Conservation (phyloP, 2,329 filamentous ascomycete species). For the Hymenoscyphus fraxineus region DNA sequence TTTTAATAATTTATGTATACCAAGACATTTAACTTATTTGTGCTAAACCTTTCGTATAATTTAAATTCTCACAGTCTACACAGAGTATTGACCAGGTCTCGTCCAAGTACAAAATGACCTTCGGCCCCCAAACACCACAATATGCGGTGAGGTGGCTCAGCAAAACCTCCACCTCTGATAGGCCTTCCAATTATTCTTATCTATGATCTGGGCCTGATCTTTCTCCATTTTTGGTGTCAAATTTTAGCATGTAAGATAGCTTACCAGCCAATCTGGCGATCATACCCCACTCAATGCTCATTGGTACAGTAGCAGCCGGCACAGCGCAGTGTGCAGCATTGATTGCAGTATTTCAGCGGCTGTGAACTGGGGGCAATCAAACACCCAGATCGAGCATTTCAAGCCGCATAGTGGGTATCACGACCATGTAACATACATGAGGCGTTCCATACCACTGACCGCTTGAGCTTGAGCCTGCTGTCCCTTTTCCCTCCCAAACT, state of each 20-base stretch:
- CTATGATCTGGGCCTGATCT: neutral
- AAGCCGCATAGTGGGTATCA: neutral
- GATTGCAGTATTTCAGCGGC: neutral
- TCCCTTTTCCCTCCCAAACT: neutral
- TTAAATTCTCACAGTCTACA: no score
- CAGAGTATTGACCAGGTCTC: no score
- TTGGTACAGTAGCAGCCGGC: neutral
- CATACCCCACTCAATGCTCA: no score
- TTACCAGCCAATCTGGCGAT: no score
- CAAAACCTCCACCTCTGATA: neutral
- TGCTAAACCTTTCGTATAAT: no score
- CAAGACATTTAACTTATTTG: no score
- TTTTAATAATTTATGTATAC: no score
- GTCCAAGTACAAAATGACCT: no score
- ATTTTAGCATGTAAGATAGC: neutral
- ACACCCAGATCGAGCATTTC: neutral
- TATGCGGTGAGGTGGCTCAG: neutral
- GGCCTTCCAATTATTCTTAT: neutral
- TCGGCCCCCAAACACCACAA: no score
- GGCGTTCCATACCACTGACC: neutral
- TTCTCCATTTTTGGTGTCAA: neutral
- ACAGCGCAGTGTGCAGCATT: neutral
- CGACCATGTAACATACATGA: neutral
- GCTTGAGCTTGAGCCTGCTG: neutral
- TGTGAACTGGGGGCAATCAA: neutral